Conservation (phyloP, 768 basidiomycete genomes). For the Asterophora parasitica region DNA sequence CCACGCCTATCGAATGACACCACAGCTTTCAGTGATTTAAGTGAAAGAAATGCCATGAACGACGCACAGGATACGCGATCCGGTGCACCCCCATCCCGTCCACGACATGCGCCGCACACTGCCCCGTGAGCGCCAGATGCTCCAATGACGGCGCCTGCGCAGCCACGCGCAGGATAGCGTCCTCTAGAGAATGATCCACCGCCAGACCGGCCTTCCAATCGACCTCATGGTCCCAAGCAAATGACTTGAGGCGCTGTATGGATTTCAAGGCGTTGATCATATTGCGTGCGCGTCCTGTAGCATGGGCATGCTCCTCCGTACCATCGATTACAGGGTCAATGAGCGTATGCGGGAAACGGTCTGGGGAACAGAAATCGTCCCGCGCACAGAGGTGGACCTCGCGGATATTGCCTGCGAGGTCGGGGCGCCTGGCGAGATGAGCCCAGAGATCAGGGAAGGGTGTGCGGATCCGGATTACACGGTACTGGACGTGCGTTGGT, state of each 20-base stretch:
- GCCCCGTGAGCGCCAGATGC: conserved; percentile 32
- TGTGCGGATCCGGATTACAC: conserved; percentile 40
- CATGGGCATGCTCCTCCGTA: conserved; percentile 17
- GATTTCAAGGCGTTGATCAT: conserved; percentile 36
- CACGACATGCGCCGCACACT: conserved; percentile 35
- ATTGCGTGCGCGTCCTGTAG: conserved; percentile 23
- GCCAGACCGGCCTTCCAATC: conserved; percentile 23
- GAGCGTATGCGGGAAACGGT: conserved; percentile 38
- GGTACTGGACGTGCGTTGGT: conserved; percentile 48
- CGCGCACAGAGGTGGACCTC: conserved; percentile 42
- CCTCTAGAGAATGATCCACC: conserved; percentile 32
- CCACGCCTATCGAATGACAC: conserved; percentile 21
- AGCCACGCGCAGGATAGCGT: conserved; percentile 32
- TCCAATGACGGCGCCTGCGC: conserved; percentile 23
- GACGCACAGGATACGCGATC: conserved; percentile 30
- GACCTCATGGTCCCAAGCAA: conserved; percentile 36
- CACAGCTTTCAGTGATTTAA: neutral
- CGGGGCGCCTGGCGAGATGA: conserved; percentile 45
- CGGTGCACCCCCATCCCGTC: conserved; percentile 25
- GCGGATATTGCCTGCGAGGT: conserved; percentile 42
- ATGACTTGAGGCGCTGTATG: conserved; percentile 37
- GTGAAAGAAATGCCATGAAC: no score
- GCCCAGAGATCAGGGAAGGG: conserved; percentile 40
- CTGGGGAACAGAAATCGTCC: conserved; percentile 30
- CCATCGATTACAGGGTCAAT: conserved; percentile 18